Evolutionary conservation across 2,329 filamentous ascomycete genomes (phyloP).

Genomic region (Rhinocladiella mackenziei): DNA sequence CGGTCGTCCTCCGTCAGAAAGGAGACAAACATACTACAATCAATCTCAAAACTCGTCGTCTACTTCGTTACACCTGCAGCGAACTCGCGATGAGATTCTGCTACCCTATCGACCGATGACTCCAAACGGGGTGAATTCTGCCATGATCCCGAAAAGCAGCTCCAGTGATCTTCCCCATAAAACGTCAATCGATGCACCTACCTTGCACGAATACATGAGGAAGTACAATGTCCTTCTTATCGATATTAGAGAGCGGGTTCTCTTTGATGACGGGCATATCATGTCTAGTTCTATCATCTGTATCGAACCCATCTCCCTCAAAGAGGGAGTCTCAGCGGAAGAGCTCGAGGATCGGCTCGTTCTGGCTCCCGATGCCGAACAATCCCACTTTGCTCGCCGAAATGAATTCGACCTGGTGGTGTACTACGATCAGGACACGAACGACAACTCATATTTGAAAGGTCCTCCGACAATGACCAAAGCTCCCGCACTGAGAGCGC

Average conservation of each 20-base stretch:
- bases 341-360: constrained; percentile 53
- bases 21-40: constrained; percentile 33
- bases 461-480: constrained; percentile 45
- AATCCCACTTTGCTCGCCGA: constrained; percentile 65
- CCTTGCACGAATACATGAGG: constrained; percentile 66
- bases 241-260: constrained; percentile 73
- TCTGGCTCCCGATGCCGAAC: constrained; percentile 56
- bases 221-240: constrained; percentile 70
- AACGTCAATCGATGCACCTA: constrained; percentile 62
- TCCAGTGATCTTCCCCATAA: constrained; percentile 51
- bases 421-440: constrained; percentile 74
- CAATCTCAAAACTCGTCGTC: constrained; percentile 36
- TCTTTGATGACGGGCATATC: constrained; percentile 86
- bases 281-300: constrained; percentile 80
- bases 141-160: constrained; percentile 41
- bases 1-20: constrained; percentile 33
- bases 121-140: constrained; percentile 40
- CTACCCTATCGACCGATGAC: constrained; percentile 43
- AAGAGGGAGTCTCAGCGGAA: constrained; percentile 63
- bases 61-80: constrained; percentile 36
- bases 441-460: constrained; percentile 54
- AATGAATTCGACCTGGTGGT: constrained; percentile 82
- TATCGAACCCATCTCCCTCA: constrained; percentile 75
- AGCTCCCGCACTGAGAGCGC: constrained; percentile 59
- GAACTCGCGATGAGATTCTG: constrained; percentile 36